Evolutionary conservation across 768 basidiomycete genomes (phyloP).

Genomic region (Lentinula sp.): DNA sequence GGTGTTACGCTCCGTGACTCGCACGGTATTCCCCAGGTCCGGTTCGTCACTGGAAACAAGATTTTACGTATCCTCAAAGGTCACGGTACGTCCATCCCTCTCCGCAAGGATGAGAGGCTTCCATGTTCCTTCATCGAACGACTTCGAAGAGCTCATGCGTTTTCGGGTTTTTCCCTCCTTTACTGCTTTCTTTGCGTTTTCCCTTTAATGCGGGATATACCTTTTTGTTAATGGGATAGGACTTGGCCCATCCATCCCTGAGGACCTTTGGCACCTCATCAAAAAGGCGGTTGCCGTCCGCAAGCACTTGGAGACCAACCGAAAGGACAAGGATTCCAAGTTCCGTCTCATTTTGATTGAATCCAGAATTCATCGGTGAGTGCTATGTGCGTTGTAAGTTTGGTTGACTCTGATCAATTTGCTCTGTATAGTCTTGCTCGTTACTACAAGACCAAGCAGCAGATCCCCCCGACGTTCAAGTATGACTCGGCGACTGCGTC

Average conservation of each 20-base stretch:
- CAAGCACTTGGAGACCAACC: constrained; percentile 97
- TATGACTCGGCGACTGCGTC: constrained; percentile 96
- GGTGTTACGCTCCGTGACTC: constrained; percentile 98
- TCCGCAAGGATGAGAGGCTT: constrained; percentile 59
- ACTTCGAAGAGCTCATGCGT: constrained; percentile 20
- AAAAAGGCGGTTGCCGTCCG: constrained; percentile 99
- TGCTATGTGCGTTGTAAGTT: background rate
- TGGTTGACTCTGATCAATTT: background rate
- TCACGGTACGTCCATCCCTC: constrained; percentile 56
- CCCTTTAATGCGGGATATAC: background rate
- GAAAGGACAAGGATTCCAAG: constrained; percentile 98
- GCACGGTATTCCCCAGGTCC: constrained; percentile 97
- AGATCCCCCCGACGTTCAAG: constrained; percentile 97
- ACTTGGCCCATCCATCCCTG: constrained; percentile 95
- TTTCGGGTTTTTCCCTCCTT: constrained; percentile 11
- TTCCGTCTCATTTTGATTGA: constrained; percentile 93
- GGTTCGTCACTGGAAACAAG: constrained; percentile 98
- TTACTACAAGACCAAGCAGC: constrained; percentile 98
- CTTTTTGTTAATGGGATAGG: constrained; percentile 57
- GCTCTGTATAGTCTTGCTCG: constrained; percentile 57
- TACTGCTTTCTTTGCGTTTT: constrained; percentile 29
- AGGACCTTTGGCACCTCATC: constrained; percentile 99
- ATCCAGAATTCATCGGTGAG: constrained; percentile 85
- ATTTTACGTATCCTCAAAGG: constrained; percentile 97
- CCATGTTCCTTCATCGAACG: background rate